Conservation (phyloP, 164 flowering plant species). For the Litsea cubeba region DNA sequence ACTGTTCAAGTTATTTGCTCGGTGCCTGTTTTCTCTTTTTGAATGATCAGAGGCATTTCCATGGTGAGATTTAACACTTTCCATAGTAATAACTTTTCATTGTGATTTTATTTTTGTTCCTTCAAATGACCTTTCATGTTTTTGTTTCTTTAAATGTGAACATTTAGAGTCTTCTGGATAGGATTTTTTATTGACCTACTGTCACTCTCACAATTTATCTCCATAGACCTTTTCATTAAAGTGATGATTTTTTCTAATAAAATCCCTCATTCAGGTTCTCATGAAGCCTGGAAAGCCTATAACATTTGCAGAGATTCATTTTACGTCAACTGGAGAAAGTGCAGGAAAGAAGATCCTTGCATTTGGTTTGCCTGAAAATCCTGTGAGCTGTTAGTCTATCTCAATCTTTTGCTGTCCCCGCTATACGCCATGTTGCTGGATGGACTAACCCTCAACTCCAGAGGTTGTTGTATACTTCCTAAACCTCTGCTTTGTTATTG, state of each 20-base stretch:
- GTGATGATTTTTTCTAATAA: neutral
- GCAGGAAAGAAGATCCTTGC: constrained; percentile 56
- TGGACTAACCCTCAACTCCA: constrained; percentile 70
- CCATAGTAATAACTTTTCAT: too few species aligned
- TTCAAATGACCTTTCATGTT: too few species aligned
- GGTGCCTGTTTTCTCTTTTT: too few species aligned
- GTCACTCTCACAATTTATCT: neutral
- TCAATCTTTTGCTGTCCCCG: constrained; percentile 73
- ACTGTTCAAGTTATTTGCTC: too few species aligned
- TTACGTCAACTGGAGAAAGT: constrained; percentile 26
- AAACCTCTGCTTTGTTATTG: neutral
- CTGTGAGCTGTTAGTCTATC: constrained; percentile 92
- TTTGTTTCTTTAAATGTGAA: too few species aligned
- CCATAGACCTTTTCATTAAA: neutral
- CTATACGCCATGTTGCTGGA: constrained; percentile 76
- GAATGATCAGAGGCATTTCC: too few species aligned
- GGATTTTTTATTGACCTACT: neutral
- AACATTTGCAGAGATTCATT: constrained; percentile 70
- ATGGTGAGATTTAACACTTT: too few species aligned
- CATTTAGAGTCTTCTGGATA: neutral
- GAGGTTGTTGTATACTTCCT: constrained; percentile 43
- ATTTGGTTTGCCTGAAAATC: constrained; percentile 97
- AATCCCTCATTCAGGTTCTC: constrained; percentile 47
- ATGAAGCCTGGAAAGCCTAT: constrained; percentile 97
- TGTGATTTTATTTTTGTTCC: too few species aligned